Conservation (phyloP, 495 filamentous ascomycete genomes). For the Tuber borchii region DNA sequence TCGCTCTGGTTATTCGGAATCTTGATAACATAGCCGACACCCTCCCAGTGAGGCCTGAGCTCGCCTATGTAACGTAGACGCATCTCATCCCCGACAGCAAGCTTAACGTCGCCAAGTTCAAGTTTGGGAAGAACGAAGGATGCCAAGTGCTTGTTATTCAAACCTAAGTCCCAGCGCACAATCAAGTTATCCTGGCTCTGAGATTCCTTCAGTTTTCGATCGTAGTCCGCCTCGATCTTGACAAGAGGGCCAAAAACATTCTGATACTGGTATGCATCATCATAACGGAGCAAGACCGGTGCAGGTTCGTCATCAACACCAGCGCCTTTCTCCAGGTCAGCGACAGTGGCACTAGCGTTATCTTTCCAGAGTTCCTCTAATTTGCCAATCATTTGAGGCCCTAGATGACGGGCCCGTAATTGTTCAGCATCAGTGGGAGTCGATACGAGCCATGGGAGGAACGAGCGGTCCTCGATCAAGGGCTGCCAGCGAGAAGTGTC, state of each 20-base stretch:
- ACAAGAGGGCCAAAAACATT: slow-evolving; percentile 97
- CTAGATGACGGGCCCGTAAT: slow-evolving; percentile 86
- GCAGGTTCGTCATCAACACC: slow-evolving; percentile 93
- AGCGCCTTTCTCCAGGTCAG: slow-evolving; percentile 86
- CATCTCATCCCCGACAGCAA: slow-evolving; percentile 98
- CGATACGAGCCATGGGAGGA: slow-evolving; percentile 87
- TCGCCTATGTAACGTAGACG: slow-evolving; percentile 93
- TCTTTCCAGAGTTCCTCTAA: slow-evolving; percentile 99
- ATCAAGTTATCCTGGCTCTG: slow-evolving; percentile 91
- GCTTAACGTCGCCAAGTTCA: slow-evolving; percentile 93
- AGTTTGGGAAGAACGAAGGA: slow-evolving; percentile 96
- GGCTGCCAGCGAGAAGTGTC: slow-evolving; percentile 97
- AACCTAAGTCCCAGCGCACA: slow-evolving; percentile 90
- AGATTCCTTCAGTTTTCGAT: slow-evolving; percentile 96
- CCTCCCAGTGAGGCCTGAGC: slow-evolving; percentile 90
- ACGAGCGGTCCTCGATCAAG: slow-evolving; percentile 92
- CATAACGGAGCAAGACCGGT: slow-evolving; percentile 87
- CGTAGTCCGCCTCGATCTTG: slow-evolving; percentile 99
- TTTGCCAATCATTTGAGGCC: slow-evolving; percentile 91
- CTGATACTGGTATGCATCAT: slow-evolving; percentile 97
- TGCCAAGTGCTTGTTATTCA: slow-evolving; percentile 96
- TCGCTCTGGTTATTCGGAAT: slow-evolving; percentile 99
- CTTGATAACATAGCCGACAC: slow-evolving; percentile 98
- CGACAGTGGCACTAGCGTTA: slow-evolving; percentile 78
- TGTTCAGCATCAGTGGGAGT: slow-evolving; percentile 90